Base-by-base conservation (phyloP, 306 rosid genomes). In the Glycine latifolia region DNA sequence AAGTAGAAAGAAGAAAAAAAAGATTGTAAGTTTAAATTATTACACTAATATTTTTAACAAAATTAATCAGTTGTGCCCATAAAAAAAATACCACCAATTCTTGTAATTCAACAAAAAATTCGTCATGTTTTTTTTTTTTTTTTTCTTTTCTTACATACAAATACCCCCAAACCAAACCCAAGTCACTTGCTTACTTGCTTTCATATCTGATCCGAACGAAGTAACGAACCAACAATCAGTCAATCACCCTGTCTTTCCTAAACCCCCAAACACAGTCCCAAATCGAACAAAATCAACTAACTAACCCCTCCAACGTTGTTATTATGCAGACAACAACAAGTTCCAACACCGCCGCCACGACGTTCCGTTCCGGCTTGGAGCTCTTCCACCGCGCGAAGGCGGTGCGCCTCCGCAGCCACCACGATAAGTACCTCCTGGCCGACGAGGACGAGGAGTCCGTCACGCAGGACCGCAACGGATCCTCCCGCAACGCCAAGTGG, bases 381-480 rank as follows among this genome's bases (percentile, higher is more conserved):
- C 33, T 86, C 37, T 94, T 92, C 85, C 88, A 75, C 81, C 78
- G 88, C 20, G 98, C 94, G 41, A 92, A 94, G 84, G 89, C 88
- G 52, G 94, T 94, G 65, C 86, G 97, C 0, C 93, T 94, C 44
- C 83, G 92, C 2, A 83, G 97, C 91, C 91, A 87, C 89, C 98
- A 87, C 81, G 91, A 91, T 71, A 94, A 92, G 87, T 94, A 91
- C 80, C 97, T 94, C 0, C 49, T 77, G 2, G 98, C 98, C 3
- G 96, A 90, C 0, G 97, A 92, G 5, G 97, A 94, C 71, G 91
- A 94, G 17, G 98, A 87, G 9, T 73, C 94, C 13, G 97, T 92
- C 6, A 79, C 62, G 76, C 98, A 92, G 59, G 96, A 89, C 63
- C 84, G 94, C 6, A 84, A 85, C 53, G 97, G 97, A 10, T 86